A percentile compares a stretch with the other conserved stretches of the same genome.
Conservation (phyloP, 202 grass and related monocot species). For the Schoenoplectus tabernaemontani region DNA sequence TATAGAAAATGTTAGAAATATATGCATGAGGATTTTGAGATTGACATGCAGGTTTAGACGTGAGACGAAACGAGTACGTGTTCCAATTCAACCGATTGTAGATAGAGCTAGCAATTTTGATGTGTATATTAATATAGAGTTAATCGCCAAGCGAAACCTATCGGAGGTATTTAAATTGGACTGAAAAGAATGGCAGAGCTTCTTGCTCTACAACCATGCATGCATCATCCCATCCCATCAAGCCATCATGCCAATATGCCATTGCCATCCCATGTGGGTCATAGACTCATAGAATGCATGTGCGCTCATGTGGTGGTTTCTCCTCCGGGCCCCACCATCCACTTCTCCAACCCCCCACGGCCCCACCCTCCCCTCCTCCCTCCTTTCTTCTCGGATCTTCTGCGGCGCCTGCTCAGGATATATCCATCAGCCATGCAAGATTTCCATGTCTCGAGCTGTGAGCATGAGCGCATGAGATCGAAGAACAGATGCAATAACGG, state of each 20-base stretch:
- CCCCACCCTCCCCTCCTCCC: neutral
- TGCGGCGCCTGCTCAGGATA: neutral
- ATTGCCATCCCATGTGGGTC: constrained; percentile 15
- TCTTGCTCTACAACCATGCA: neutral
- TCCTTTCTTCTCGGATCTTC: neutral
- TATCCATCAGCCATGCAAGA: neutral
- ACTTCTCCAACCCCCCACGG: constrained; percentile 16
- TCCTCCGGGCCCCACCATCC: constrained; percentile 47
- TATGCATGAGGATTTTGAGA: too few species aligned
- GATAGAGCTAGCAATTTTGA: too few species aligned
- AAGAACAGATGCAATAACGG: neutral
- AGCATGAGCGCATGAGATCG: neutral
- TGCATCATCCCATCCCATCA: neutral
- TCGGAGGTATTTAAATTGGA: too few species aligned
- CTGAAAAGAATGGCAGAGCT: neutral
- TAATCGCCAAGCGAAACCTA: too few species aligned
- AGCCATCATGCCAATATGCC: neutral
- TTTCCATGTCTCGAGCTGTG: neutral
- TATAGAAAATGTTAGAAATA: too few species aligned
- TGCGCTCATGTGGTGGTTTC: constrained; percentile 94
- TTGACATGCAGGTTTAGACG: too few species aligned
- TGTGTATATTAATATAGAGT: too few species aligned
- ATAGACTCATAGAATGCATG: constrained; percentile 51
- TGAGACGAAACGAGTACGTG: too few species aligned
- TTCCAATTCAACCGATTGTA: too few species aligned